Base-by-base conservation (phyloP, 2,329 filamentous ascomycete species). In the Fusarium subglutinans region DNA sequence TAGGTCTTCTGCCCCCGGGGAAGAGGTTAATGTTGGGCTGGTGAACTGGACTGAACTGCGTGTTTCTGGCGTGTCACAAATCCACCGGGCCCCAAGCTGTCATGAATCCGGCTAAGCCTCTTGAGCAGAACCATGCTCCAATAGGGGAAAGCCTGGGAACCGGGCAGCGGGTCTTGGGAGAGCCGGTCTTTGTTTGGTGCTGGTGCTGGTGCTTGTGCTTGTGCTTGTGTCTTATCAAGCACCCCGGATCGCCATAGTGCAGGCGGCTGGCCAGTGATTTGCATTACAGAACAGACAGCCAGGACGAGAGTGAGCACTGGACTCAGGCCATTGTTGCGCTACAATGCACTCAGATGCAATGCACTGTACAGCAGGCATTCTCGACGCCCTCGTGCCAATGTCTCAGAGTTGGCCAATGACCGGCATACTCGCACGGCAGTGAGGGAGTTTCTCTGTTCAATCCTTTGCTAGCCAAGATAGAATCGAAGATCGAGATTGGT, bases 241-340 rank as follows among this genome's bases (percentile, higher is more conserved):
- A 75, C 76, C 75, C 76, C 76, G 74, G 76, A 78, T 78, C 76
- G 70, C 58, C 76, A 54, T 56, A 64, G 67, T 77, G 76, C 75
- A 78, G 74, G 63, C 55, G 45, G 48, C 51, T 41, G 51, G 56
- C 33, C 56, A 51, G 56, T 59, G 56, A 58, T 58, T 58, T 38
- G 56, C 41, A 59, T 59, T 35, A 24, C 55, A 48, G 55, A 47
- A 26, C 50, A 48, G 40, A 58, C 55, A 50, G 18, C 41, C 26
- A 51, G 30, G 55, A 59, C 38, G 50, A 55, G 57, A 64, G 47
- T 62, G 41, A 44, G 54, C 44, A 53, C 48, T 40, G n/a, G 6
- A 15, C 58, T 72, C 53, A 51, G 40, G 43, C 56, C 28, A 71
- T 67, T 48, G 37, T 33, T 24, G 41, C 67, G 47, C 57, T 54